phyloP scores from a whole-genome alignment of 2,329 filamentous ascomycete species.

The Botrytis cinerea region DNA sequence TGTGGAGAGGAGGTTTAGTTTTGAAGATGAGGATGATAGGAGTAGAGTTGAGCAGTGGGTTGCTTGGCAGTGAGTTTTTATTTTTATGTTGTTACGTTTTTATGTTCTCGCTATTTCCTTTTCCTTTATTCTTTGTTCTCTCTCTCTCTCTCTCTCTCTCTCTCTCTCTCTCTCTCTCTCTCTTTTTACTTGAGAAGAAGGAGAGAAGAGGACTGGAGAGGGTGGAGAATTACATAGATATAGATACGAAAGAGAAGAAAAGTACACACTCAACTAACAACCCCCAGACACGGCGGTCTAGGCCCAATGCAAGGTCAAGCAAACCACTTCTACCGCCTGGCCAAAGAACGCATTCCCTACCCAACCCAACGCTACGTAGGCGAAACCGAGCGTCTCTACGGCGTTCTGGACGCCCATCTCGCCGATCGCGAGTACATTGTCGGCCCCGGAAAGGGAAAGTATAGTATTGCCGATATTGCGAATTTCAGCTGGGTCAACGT shows the following conservation, averaged over 20 bases:
- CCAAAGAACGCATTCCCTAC: constrained; percentile 70
- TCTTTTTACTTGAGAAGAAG: background rate
- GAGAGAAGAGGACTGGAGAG: background rate
- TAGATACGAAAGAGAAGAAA: background rate
- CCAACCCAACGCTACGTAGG: constrained; percentile 73
- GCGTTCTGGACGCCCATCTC: constrained; percentile 69
- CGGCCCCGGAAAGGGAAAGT: constrained; percentile 56
- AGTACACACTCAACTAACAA: background rate
- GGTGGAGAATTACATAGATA: background rate
- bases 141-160: no score
- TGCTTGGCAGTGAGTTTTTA: constrained; percentile 54
- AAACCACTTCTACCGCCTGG: constrained; percentile 70
- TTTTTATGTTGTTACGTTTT: background rate
- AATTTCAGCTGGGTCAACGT: constrained; percentile 68
- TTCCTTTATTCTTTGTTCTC: background rate
- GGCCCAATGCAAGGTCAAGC: constrained; percentile 43
- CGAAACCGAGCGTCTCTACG: constrained; percentile 73
- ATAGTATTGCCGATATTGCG: constrained; percentile 71
- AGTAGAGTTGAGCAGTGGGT: constrained; percentile 60
- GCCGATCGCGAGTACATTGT: constrained; percentile 52
- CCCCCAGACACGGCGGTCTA: constrained; percentile 13
- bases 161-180: no score
- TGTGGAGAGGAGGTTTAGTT: constrained; percentile 65
- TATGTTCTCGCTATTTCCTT: background rate
- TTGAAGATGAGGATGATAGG: constrained; percentile 53